Evolutionary conservation across 2,329 filamentous ascomycete genomes (phyloP), one percentile per base, ranked within the genome.

Genomic region (Penicillium concentricum): DNA sequence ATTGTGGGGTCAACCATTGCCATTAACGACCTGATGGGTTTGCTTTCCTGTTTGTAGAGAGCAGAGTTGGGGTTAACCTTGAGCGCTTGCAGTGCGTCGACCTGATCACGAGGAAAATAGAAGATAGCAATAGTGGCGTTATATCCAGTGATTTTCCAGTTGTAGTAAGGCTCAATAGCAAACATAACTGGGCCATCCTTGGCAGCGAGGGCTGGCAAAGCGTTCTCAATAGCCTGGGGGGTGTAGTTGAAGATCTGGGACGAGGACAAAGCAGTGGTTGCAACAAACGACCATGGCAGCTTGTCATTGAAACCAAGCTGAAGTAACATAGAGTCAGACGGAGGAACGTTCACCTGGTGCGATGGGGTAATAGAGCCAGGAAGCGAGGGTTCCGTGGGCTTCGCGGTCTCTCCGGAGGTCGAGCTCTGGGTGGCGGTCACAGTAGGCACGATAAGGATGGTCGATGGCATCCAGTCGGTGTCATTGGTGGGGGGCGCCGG

Each of bases 211-310:
- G 71, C 43, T 53, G 71, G 57, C 44, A 96, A 78, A 42, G 84
- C 88, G 61, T 87, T 83, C 2, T 83, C 78, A 48, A 96, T 81
- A 62, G 90, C 91, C 51, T 80, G 66, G 0, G 92, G 92, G 4
- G 97, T 79, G 62, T 85, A 89, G 51, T 84, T 77, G 78, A 97
- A 96, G 68, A 99, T 90, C 75, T 97, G 93, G 38, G 85, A 85
- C 5, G 91, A 89, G 18, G 92, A 89, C 61, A 87, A 81, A 15
- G 85, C 81, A 60, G 88, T 86, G 22, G 79, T 79, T 12, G 88
- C 87, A 28, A 97, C 89, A 70, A 95, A 96, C 9, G 83, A 78
- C 74, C 94, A 99, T 77, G 95, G 93, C 65, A 96, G 82, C 1
- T 84, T 83, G 69, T 86, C 88, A 51, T 85, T 79, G 82, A 97